Evolutionary conservation across 345 rosid species (phyloP), one percentile per base, ranked within the genome.

Genomic region (Populus tremula): DNA sequence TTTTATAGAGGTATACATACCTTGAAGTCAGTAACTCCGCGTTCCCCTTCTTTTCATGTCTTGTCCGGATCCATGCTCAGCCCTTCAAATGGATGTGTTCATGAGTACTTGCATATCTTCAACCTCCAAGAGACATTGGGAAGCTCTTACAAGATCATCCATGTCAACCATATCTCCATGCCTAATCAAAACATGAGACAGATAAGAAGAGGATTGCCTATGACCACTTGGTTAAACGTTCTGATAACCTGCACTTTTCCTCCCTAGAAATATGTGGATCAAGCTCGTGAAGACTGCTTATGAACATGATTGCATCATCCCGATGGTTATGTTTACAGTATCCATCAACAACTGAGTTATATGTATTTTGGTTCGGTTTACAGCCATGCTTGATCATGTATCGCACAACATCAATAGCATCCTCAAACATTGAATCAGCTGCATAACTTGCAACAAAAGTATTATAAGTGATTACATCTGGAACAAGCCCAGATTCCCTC

Each of bases 371-470:
- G 80, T 93, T 91, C 36, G 91, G 98, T 82, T 84, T 90, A 82
- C 91, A 88, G 36, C 89, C 88, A 63, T 87, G 85, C 86, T 86
- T 92, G 72, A 93, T 89, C 98, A 93, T 96, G 88, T 89, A 90
- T 36, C 29, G 85, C 54, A 96, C 88, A 59, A 92, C 97, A 6
- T 81, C 89, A 20, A 90, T 77, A 41, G 98, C 99, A 76, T 93
- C 98, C 77, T 76, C 88, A 67, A 92, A 92, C 97, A 93, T 82
- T 8, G 97, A 89, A 82, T 93, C 98, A 56, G 96, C 89, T n/a
- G 99, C 96, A 78, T 92, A 93, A 78, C 90, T 88, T 23, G 93
- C 81, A 31, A 93, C 86, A 78, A 95, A 95, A 53, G 97, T 95
- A 81, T 93, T 95, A 77, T 90, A 95, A 1, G 97, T 93, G 82